These are phyloP conservation scores for Fraxinus pennsylvanica DNA, from an alignment of 257 asterid species.

Conservation along the genomic window DNA sequence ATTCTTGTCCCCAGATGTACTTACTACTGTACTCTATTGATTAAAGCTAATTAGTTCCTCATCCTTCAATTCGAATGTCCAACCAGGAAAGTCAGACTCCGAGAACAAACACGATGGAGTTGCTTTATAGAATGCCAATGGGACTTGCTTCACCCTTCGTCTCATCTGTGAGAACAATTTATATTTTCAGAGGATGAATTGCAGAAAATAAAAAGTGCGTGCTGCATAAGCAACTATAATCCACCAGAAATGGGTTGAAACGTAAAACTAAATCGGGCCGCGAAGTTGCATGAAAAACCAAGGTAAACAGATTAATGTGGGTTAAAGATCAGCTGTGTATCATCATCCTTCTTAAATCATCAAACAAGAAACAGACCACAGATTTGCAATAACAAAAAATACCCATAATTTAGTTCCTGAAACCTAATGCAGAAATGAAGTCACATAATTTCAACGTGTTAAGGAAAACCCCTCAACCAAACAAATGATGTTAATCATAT, in stretches of 20 bases:
- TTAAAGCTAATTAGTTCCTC: constrained; percentile 14
- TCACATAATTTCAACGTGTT: not conserved
- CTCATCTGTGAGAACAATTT: constrained; percentile 59
- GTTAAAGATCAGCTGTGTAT: not conserved
- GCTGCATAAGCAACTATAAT: not conserved
- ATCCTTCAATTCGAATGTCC: constrained; percentile 60
- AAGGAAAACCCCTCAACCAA: not conserved
- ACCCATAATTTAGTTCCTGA: not conserved
- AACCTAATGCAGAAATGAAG: not conserved
- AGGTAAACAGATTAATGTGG: not conserved
- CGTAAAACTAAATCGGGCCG: not conserved
- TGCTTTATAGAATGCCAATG: constrained; percentile 79
- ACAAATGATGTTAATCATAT: not conserved
- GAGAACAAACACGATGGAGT: constrained; percentile 72
- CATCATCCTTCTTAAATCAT: not conserved
- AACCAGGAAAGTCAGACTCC: constrained; percentile 74
- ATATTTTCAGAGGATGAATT: not conserved
- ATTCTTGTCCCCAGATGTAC: constrained; percentile 23
- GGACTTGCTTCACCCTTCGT: constrained; percentile 88
- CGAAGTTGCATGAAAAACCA: not conserved
- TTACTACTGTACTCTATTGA: not conserved
- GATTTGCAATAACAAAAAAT: not conserved
- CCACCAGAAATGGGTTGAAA: not conserved
- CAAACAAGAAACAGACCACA: not conserved
- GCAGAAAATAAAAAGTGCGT: not conserved